phyloP scores from a whole-genome alignment of 257 asterid genomes.

The Osmanthus fragrans region DNA sequence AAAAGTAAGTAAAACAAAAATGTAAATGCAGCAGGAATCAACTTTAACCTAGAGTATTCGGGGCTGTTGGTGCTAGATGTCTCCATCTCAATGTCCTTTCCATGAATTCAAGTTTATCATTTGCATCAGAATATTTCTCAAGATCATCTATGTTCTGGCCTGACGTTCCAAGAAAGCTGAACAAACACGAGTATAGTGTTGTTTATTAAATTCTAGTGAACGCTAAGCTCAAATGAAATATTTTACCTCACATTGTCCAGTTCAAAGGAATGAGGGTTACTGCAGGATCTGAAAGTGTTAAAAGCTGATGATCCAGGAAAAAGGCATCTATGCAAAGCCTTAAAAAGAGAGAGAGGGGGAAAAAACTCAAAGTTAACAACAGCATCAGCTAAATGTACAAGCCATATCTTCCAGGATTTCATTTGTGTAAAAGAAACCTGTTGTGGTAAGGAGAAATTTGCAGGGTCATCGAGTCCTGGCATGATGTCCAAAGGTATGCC shows the following conservation, averaged over 20 bases:
- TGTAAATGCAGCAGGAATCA: constrained; percentile 14
- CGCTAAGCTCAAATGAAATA: constrained; percentile 9
- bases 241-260: constrained; percentile 82
- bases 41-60: constrained; percentile 83
- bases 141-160: constrained; percentile 94
- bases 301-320: constrained; percentile 89
- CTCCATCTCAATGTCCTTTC: constrained; percentile 98
- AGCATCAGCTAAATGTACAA: neutral
- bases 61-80: constrained; percentile 96
- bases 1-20: neutral
- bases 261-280: constrained; percentile 89
- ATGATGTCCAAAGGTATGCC: constrained; percentile 80
- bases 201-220: neutral
- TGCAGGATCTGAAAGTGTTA: constrained; percentile 93
- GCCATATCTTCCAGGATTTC: constrained; percentile 17
- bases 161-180: constrained; percentile 94
- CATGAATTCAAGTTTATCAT: constrained; percentile 62
- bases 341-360: constrained; percentile 14
- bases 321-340: constrained; percentile 90
- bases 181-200: constrained; percentile 22
- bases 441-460: constrained; percentile 88
- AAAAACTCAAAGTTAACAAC: constrained; percentile 18
- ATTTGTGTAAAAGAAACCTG: constrained; percentile 52
- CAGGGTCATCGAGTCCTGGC: constrained; percentile 90
- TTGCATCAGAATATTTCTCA: constrained; percentile 77